Evolutionary conservation across 2,329 filamentous ascomycete genomes (phyloP).

Genomic region (Calonectria multiphialidica): DNA sequence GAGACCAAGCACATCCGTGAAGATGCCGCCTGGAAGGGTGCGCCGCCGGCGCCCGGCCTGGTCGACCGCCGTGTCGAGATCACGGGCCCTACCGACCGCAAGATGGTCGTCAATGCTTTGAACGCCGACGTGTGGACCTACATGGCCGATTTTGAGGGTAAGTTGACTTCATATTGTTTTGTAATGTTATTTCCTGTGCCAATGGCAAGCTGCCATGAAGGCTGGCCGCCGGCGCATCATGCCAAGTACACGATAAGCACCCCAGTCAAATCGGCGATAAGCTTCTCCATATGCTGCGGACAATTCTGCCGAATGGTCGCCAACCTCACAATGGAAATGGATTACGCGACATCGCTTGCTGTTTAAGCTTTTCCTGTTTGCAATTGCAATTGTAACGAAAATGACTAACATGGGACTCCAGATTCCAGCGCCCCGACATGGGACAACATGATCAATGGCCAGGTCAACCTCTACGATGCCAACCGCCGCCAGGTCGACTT

Average conservation of each 20-base stretch:
- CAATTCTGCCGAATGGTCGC: not conserved
- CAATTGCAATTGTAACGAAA: slow-evolving; percentile 21
- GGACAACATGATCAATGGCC: slow-evolving; percentile 99
- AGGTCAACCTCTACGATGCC: slow-evolving; percentile 97
- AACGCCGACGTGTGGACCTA: slow-evolving; percentile 98
- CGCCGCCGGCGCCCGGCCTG: slow-evolving; percentile 89
- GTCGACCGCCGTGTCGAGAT: slow-evolving; percentile 97
- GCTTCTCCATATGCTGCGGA: not conserved
- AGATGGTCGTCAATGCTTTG: slow-evolving; percentile 98
- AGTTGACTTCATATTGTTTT: slow-evolving; percentile 42
- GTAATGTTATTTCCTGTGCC: not conserved
- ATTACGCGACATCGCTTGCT: not conserved
- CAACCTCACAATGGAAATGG: not conserved
- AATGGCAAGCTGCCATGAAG: not conserved
- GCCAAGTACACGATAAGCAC: slow-evolving; percentile 1
- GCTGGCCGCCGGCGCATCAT: slow-evolving; percentile 18
- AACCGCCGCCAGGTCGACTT: slow-evolving; percentile 96
- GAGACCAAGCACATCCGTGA: slow-evolving; percentile 97
- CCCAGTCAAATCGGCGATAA: slow-evolving; percentile 15
- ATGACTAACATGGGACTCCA: slow-evolving; percentile 52
- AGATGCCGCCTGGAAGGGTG: slow-evolving; percentile 92
- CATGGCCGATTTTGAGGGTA: slow-evolving; percentile 99
- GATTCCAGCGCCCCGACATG: slow-evolving; percentile 96
- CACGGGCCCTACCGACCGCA: slow-evolving; percentile 95
- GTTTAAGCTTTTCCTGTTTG: not conserved